These are phyloP conservation scores for Parasitella parasitica DNA, from an alignment of 371 early-diverging fungal species.

Conservation along the genomic window DNA sequence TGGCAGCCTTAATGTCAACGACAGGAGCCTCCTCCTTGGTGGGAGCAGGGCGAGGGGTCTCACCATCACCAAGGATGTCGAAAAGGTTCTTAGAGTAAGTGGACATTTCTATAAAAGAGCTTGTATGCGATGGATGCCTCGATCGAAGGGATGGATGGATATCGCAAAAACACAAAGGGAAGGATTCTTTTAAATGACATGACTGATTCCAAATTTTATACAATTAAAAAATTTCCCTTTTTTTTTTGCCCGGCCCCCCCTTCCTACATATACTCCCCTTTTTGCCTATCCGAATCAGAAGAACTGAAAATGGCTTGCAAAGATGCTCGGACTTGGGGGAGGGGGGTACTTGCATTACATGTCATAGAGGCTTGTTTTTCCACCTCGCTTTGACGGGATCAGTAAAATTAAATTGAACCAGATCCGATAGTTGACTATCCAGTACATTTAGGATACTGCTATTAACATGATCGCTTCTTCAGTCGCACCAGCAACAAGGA, in stretches of 20 bases:
- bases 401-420: too few relatives aligned
- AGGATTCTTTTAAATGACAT: constrained; percentile 11
- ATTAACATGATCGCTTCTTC: too few relatives aligned
- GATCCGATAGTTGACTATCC: too few relatives aligned
- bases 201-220: constrained; percentile 9
- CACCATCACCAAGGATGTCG: constrained; percentile 66
- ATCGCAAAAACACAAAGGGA: constrained; percentile 24
- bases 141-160: constrained; percentile 35
- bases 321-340: not conserved
- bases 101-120: constrained; percentile 45
- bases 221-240: not conserved
- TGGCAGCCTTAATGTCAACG: constrained; percentile 30
- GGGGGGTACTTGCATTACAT: too few relatives aligned
- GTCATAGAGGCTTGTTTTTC: too few relatives aligned
- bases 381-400: too few relatives aligned
- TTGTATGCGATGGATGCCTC: constrained; percentile 42
- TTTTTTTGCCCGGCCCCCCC: not conserved
- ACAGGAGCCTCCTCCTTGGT: constrained; percentile 35
- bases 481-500: too few relatives aligned
- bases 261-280: not conserved
- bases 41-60: constrained; percentile 45
- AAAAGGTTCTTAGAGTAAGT: constrained; percentile 61
- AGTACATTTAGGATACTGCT: too few relatives aligned
- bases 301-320: not conserved
- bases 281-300: not conserved